Evolutionary conservation across 306 rosid genomes (phyloP), one percentile per base, ranked within the genome.

Genomic region (Mimosa bimucronata): DNA sequence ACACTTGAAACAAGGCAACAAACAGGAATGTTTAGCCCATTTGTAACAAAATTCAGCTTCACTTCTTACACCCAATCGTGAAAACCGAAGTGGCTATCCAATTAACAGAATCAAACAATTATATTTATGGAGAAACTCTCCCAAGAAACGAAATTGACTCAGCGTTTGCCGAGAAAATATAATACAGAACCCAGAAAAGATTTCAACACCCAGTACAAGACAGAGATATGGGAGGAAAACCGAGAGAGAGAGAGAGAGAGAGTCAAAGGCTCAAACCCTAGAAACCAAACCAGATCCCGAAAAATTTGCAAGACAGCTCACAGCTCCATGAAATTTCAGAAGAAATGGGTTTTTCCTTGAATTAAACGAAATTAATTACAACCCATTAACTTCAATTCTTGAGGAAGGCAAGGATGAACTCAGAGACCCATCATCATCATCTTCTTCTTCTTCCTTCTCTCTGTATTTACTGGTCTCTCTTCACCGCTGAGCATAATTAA

Each of bases 221-320:
- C 69, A 73, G 16, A 48, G 65, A 57, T 71, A 71, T 46, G 80
- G 77, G 50, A 75, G 45, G 42, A 76, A 76, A 73, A 52, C 73
- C 84, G 58, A 74, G 62, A 55, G 58, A 66, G 84, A 83, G 41
- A 84, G 80, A 84, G 76, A 76, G 21, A 16, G 57, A 48, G 7
- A 77, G 86, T 77, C 81, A 88, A 82, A 80, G 83, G 38, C 80
- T 83, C 87, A 92, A 92, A 86, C 91, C 94, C 86, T 82, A 84
- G 64, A 86, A 79, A 82, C 84, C 93, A 86, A 79, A 83, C 84
- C 93, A 91, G 98, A 94, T 94, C 98, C 91, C 92, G n/a, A 60
- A 88, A 87, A 85, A 62, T 64, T 55, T 37, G 74, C 55, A 79
- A 76, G 73, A 76, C 53, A 46, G 37, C 75, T 78, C 90, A 42